Base-by-base conservation (phyloP, 1,139 yeast genomes). In the Schizosaccharomyces versatilis region DNA sequence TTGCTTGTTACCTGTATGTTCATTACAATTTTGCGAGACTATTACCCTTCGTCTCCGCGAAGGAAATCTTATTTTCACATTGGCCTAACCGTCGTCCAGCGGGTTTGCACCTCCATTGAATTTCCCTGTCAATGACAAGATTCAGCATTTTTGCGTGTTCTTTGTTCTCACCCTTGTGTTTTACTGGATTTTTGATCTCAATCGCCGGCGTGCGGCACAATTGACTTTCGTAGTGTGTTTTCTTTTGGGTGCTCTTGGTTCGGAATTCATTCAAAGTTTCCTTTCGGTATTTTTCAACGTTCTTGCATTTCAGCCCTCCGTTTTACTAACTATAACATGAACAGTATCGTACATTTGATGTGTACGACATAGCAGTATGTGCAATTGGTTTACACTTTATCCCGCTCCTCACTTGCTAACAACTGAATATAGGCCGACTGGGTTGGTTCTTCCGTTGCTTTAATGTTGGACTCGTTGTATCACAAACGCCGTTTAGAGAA, bases 101-200 rank as follows among this genome's bases (percentile, higher is more conserved):
- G 49, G 49, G 32, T 44, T 44, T 24, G 49, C 49, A 10, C 49
- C 49, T 44, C 38, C 36, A 19, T 44, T 44, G 38, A 32, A 36
- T 8, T 14, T n/a, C 71, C 56, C 55, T 5, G 47, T 55, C 32
- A 39, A 76, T 62, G 84, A 79, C 65, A 79, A 79, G 64, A 59
- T 69, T 7, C 63, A 76, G 32, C 84, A 79, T 60, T 74, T 74
- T 55, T 54, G 64, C 17, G 71, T 76, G 36, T 79, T 79, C 62
- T 68, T 73, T 57, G 57, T 75, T 3, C 66, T 79, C 12, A 75
- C 81, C 1, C 62, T 68, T 56, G 44, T 54, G 17, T 76, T 79
- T 62, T 79, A 76, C 68, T 76, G 77, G 69, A 64, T 77, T 7
- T 67, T 78, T 55, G 78, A 77, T 69, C 60, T 69, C 3, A 61